Percentiles rank a stretch among this genome's conserved stretches.
Evolutionary conservation across 805 yeast genomes (phyloP).

Genomic region (Alloascoidea hylecoeti): DNA sequence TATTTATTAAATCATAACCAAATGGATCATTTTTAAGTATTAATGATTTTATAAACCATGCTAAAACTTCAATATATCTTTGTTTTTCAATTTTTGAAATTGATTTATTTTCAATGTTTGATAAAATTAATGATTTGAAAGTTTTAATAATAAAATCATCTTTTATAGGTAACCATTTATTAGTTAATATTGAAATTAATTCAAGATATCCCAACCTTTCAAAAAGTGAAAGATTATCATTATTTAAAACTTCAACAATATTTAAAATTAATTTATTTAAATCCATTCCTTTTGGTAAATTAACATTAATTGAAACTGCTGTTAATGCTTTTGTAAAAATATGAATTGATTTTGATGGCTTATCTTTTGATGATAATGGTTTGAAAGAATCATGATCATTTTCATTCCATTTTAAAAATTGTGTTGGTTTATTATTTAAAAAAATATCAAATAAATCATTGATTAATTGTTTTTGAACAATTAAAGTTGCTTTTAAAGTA

Average conservation of each 20-base stretch:
- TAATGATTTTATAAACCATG: conserved; percentile 68
- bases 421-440: background rate
- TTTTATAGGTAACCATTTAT: conserved; percentile 30
- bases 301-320: conserved; percentile 2
- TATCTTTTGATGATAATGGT: background rate
- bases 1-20: conserved; percentile 19
- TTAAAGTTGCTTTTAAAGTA: background rate
- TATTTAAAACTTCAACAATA: conserved; percentile 8
- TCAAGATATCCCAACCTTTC: conserved; percentile 43
- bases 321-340: conserved; percentile 9
- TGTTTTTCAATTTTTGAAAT: conserved; percentile 3
- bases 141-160: conserved; percentile 9
- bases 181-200: conserved; percentile 35
- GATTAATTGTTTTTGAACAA: background rate
- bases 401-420: too few relatives aligned
- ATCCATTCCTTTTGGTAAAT: background rate
- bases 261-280: conserved; percentile 8
- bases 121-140: background rate
- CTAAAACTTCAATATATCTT: conserved; percentile 32
- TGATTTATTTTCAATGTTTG: background rate
- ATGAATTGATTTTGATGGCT: background rate
- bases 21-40: conserved; percentile 37
- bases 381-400: background rate
- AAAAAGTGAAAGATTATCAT: conserved; percentile 14
- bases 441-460: background rate